These are phyloP conservation scores for Plasmopara muralis DNA, from an alignment of 352 stramenopile genomes.

Conservation along the genomic window DNA sequence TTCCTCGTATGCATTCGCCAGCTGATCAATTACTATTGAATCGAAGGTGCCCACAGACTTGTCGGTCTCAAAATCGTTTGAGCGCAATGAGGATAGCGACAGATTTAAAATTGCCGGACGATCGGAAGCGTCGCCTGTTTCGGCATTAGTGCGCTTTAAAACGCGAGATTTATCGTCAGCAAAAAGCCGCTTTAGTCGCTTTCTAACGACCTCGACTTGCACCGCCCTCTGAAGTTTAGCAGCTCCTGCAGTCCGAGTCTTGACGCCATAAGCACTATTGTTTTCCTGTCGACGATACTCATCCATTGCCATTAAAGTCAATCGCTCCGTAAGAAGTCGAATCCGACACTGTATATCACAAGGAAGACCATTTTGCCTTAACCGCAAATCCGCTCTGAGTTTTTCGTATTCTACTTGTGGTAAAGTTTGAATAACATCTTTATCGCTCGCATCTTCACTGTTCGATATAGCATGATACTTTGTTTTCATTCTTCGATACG, in stretches of 20 bases:
- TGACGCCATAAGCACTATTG: conserved; percentile 17
- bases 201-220: conserved; percentile 37
- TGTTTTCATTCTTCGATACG: conserved; percentile 12
- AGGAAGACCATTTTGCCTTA: conserved; percentile 25
- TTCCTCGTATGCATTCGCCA: conserved; percentile 64
- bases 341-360: conserved; percentile 33
- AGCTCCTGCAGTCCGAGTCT: conserved; percentile 10
- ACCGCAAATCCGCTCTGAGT: conserved; percentile 15
- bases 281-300: conserved; percentile 35
- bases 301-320: conserved; percentile 25
- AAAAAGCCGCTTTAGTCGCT: conserved; percentile 36
- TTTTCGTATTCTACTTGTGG: conserved; percentile 26
- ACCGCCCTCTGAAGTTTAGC: conserved; percentile 43
- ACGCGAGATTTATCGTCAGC: conserved; percentile 4
- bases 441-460: not conserved
- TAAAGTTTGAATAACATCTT: conserved; percentile 3
- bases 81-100: conserved; percentile 14
- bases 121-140: not conserved
- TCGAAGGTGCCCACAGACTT: conserved; percentile 31
- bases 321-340: conserved; percentile 26
- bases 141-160: not conserved
- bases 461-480: conserved; percentile 18
- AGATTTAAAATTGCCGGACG: conserved; percentile 2
- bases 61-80: conserved; percentile 11
- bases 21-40: conserved; percentile 35